Evolutionary conservation across 2,329 filamentous ascomycete genomes (phyloP).

Genomic region (Ilyonectria mors-panacis): DNA sequence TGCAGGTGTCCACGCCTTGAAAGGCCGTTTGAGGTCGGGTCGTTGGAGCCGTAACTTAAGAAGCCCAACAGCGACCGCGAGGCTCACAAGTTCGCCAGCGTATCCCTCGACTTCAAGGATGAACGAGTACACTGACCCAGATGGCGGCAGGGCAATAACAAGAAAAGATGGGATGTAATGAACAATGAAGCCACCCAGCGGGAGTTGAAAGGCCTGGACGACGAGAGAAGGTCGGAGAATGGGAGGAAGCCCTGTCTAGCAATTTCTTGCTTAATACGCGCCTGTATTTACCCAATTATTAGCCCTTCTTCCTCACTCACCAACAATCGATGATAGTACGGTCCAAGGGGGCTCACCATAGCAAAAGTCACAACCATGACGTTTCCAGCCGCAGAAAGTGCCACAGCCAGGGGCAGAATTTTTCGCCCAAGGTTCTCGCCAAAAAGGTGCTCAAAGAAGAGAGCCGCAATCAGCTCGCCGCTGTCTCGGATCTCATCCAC

Average conservation of each 20-base stretch:
- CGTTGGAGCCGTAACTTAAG: conserved; percentile 72
- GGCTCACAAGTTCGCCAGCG: conserved; percentile 71
- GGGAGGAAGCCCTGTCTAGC: conserved; percentile 80
- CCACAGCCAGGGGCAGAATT: conserved; percentile 75
- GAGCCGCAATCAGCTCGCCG: conserved; percentile 76
- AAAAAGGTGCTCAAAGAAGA: conserved; percentile 78
- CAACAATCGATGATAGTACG: background rate
- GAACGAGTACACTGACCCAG: conserved; percentile 78
- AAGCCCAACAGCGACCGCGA: conserved; percentile 71
- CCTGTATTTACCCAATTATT: conserved; percentile 57
- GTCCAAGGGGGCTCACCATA: conserved; percentile 63
- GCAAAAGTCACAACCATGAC: conserved; percentile 82
- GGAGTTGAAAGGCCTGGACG: conserved; percentile 78
- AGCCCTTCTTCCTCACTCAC: background rate
- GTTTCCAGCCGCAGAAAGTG: conserved; percentile 78
- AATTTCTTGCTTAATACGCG: conserved; percentile 80
- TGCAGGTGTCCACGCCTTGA: conserved; percentile 74
- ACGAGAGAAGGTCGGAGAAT: conserved; percentile 72
- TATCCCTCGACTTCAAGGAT: conserved; percentile 82
- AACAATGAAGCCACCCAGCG: conserved; percentile 76
- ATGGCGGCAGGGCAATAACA: conserved; percentile 76
- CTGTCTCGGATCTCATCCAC: conserved; percentile 76
- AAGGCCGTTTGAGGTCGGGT: conserved; percentile 74
- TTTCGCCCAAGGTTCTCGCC: conserved; percentile 70
- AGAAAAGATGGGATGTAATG: conserved; percentile 79